Conservation (phyloP, 805 yeast species). For the Candida odintsovae region DNA sequence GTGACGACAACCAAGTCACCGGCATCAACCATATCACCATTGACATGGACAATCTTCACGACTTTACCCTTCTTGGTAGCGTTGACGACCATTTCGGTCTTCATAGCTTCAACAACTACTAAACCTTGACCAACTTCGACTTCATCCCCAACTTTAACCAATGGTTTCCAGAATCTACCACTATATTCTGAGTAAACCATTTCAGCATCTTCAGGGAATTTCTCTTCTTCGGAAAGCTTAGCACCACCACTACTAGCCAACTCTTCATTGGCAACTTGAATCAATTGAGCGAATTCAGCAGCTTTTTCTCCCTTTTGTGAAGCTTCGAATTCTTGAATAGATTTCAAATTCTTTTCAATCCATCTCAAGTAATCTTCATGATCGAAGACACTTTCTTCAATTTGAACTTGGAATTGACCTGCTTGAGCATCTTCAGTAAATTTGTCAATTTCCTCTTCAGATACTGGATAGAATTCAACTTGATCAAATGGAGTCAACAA, state of each 20-base stretch:
- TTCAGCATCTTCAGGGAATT: conserved; percentile 73
- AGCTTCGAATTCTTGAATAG: conserved; percentile 63
- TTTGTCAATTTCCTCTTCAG: conserved; percentile 74
- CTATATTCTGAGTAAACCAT: conserved; percentile 89
- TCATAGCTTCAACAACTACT: conserved; percentile 95
- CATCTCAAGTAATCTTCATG: conserved; percentile 73
- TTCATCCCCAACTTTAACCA: conserved; percentile 70
- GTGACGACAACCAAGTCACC: conserved; percentile 91
- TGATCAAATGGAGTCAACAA: conserved; percentile 88
- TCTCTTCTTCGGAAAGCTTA: conserved; percentile 40
- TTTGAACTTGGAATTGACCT: conserved; percentile 73
- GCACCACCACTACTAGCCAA: conserved; percentile 48
- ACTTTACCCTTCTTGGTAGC: conserved; percentile 72
- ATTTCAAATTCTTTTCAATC: conserved; percentile 65
- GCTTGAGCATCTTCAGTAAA: conserved; percentile 69
- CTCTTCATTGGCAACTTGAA: conserved; percentile 76
- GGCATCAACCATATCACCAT: conserved; percentile 96
- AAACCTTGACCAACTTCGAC: conserved; percentile 75
- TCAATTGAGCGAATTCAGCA: conserved; percentile 79
- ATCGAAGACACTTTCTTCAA: conserved; percentile 75
- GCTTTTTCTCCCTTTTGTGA: conserved; percentile 75
- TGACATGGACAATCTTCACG: conserved; percentile 62
- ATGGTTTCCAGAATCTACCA: conserved; percentile 96
- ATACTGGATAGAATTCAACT: conserved; percentile 88
- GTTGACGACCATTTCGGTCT: conserved; percentile 89